Base-by-base conservation (phyloP, 495 filamentous ascomycete species). In the Mycothermus thermophilus region DNA sequence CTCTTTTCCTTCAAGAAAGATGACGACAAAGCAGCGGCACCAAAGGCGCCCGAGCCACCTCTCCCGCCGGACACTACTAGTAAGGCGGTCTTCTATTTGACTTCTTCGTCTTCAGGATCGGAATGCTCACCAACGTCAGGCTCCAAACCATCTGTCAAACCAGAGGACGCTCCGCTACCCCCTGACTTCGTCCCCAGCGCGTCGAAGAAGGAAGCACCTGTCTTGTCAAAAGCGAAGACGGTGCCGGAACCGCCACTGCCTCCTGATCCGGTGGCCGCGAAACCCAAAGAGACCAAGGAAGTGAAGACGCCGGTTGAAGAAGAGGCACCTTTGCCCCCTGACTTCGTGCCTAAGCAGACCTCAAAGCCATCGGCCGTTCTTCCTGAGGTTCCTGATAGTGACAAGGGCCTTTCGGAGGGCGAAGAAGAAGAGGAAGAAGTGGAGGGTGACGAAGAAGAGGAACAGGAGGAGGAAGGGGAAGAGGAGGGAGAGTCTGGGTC, bases 61-160 rank as follows among this genome's bases (percentile, higher is more conserved):
- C 55, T 87, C 23, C 83, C 83, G 20, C 82, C 81, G n/a, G 79
- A 86, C 40, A 54, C 79, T 27, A 81, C 77, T 14, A 84, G 74
- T 60, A 79, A 76, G 60, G 62, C 65, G 40, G 62, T 50, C 29
- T 83, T 76, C 54, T 63, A 83, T 34, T 77, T 41, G 20, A 41
- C 77, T 17, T 80, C 80, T 5, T 67, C 67, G 36, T 81, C 79
- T 12, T 80, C 80, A 34, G 52, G 52, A 40, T 62, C 66, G 41
- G 42, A 50, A 47, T 42, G 41, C 40, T 53, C 57, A 51, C 57
- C 56, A 47, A 58, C 60, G 41, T 35, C 47, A 47, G 47, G 42
- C 31, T 38, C 54, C 29, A 57, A 59, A 11, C 22, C 11, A 25
- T 6, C 22, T 25, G 6, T 11, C 6, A 25, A 25, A 25, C 22